Evolutionary conservation across 208 protist species (phyloP).

Genomic region (Acanthamoeba healyi): DNA sequence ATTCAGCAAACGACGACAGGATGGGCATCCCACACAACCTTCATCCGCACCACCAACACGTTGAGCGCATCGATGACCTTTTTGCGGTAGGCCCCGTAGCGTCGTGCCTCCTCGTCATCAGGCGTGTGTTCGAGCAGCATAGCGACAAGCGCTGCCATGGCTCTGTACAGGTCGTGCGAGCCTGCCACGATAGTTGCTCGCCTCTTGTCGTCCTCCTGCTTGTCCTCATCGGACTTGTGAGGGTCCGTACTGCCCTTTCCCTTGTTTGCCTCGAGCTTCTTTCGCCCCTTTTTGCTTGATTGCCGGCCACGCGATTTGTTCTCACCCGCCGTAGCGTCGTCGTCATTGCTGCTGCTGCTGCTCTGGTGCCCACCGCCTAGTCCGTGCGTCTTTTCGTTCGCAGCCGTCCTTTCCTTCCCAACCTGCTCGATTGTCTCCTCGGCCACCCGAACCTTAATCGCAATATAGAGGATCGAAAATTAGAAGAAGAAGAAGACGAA

Average conservation of each 20-base stretch:
- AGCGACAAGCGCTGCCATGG: neutral
- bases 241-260: neutral
- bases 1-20: neutral
- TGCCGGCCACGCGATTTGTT: neutral
- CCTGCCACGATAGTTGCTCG: neutral
- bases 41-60: neutral
- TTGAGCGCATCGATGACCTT: neutral
- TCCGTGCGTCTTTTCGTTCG: neutral
- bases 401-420: neutral
- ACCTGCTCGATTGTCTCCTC: conserved; percentile 39
- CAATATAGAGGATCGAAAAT: no score
- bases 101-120: neutral
- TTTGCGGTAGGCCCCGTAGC: conserved; percentile 4
- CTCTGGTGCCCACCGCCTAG: neutral
- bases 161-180: neutral
- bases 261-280: neutral
- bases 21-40: conserved; percentile 16
- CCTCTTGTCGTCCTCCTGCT: neutral
- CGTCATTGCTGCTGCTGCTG: neutral
- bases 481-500: neutral
- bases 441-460: conserved; percentile 11
- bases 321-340: no score
- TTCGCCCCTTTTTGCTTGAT: neutral
- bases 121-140: neutral
- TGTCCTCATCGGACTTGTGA: neutral